Evolutionary conservation across 2,329 filamentous ascomycete genomes (phyloP).

Genomic region (Aspergillus sp.): DNA sequence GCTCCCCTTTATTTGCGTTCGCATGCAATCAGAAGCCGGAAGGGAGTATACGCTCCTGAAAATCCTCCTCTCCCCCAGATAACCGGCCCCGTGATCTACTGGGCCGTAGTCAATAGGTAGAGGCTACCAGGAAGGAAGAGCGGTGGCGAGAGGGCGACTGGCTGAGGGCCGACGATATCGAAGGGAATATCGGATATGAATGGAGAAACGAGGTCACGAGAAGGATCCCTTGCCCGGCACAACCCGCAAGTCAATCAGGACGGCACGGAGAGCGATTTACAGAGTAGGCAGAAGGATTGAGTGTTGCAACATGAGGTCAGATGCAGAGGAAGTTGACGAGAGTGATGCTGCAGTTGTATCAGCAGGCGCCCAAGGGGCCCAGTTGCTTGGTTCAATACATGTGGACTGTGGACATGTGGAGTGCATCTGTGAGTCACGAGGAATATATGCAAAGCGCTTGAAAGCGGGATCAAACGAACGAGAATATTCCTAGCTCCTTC

Average conservation of each 20-base stretch:
- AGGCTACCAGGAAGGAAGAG: conserved; percentile 5
- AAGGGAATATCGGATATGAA: background rate
- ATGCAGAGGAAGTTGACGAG: background rate
- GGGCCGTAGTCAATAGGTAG: conserved; percentile 1
- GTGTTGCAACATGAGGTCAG: conserved; percentile 11
- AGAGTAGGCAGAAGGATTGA: conserved; percentile 10
- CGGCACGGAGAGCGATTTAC: background rate
- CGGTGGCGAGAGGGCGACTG: conserved; percentile 11
- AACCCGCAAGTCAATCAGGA: background rate
- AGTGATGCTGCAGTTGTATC: conserved; percentile 15
- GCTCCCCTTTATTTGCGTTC: conserved; percentile 3
- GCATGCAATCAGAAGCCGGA: conserved; percentile 2
- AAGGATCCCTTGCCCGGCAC: background rate
- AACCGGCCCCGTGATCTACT: conserved; percentile 12
- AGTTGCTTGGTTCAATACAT: conserved; percentile 12
- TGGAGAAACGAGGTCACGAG: background rate
- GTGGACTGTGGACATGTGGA: conserved; percentile 2
- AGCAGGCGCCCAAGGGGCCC: conserved; percentile 23
- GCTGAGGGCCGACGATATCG: background rate
- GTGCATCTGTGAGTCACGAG: conserved; percentile 16
- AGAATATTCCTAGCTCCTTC: background rate
- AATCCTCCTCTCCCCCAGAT: conserved; percentile 5
- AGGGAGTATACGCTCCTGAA: background rate
- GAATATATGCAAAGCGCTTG: conserved; percentile 8
- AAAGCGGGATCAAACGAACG: conserved; percentile 10